Base-by-base conservation (phyloP, 768 basidiomycete genomes). In the Filobasidium floriforme region DNA sequence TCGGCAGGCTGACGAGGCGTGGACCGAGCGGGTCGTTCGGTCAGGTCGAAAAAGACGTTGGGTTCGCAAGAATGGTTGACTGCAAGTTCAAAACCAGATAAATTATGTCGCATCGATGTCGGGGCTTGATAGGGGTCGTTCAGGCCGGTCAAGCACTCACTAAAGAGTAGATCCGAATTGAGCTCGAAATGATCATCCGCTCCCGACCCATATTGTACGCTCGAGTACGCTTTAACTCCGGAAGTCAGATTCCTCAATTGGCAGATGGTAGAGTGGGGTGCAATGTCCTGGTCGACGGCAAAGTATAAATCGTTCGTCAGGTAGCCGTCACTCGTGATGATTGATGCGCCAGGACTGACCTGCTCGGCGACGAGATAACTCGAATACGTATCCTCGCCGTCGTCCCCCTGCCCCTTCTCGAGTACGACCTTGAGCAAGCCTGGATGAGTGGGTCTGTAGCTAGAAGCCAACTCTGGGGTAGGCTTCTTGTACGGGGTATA, bases 21-120 rank as follows among this genome's bases (percentile, higher is more conserved):
- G 0, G 61, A 59, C 22, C 29, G 54, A 4, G 61, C 40, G 1
- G 44, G 24, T 1, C 24, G 54, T 1, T 54, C 28, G 6, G 82
- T 80, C 6, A 87, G 73, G 71, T 86, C 83, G 71, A 86, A 83
- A 1, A 80, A 83, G 59, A 82, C 79, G 63, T 84, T 86, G 3
- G 86, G 86, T 19, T 83, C 81, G 77, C 86, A 87, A 14, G 84
- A 86, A 73, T 86, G 85, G 72, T 86, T 86, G 67, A 84, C 84
- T 84, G 60, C 51, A 22, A 11, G 26, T 15, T 14, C n/a, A n/a
- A n/a, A n/a, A n/a, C n/a, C n/a, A n/a, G n/a, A n/a, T n/a, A n/a
- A n/a, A n/a, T n/a, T n/a, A n/a, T n/a, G n/a, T n/a, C n/a, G n/a
- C n/a, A n/a, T n/a, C n/a, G n/a, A n/a, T n/a, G n/a, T n/a, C n/a